Evolutionary conservation across 495 filamentous ascomycete genomes (phyloP).

Genomic region (Penicillium canescens): DNA sequence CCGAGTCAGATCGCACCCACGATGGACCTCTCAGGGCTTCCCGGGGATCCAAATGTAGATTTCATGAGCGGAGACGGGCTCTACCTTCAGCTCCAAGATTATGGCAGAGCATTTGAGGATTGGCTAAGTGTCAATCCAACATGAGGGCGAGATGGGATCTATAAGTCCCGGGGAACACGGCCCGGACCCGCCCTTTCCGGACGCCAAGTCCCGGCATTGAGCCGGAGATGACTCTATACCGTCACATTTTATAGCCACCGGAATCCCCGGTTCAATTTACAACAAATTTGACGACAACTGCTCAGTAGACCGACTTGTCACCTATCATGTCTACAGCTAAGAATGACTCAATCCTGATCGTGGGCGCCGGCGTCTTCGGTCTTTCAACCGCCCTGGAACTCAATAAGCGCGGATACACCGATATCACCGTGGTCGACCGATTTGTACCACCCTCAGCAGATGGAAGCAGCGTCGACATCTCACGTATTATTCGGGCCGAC

Average conservation of each 20-base stretch:
- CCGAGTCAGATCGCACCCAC: conserved; percentile 2
- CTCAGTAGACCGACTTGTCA: background rate
- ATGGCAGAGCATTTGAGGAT: conserved; percentile 34
- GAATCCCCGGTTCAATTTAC: background rate
- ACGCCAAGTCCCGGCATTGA: conserved; percentile 22
- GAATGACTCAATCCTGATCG: conserved; percentile 35
- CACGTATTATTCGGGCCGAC: conserved; percentile 69
- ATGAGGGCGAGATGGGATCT: conserved; percentile 1
- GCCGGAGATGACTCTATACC: conserved; percentile 9
- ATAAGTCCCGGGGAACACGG: conserved; percentile 12
- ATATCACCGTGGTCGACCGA: conserved; percentile 55
- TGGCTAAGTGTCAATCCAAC: conserved; percentile 29
- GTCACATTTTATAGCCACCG: conserved; percentile 6
- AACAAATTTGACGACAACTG: background rate
- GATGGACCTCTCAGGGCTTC: conserved; percentile 14
- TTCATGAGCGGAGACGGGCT: conserved; percentile 21
- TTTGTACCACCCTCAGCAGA: conserved; percentile 54
- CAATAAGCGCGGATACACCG: conserved; percentile 23
- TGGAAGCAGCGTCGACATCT: conserved; percentile 62
- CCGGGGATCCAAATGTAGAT: conserved; percentile 19
- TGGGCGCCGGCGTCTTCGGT: conserved; percentile 36
- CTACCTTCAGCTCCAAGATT: conserved; percentile 33
- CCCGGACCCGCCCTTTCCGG: conserved; percentile 19
- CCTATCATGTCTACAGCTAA: conserved; percentile 24
- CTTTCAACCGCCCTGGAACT: conserved; percentile 30